phyloP scores from a whole-genome alignment of 805 yeast species.

The Candida pini region DNA sequence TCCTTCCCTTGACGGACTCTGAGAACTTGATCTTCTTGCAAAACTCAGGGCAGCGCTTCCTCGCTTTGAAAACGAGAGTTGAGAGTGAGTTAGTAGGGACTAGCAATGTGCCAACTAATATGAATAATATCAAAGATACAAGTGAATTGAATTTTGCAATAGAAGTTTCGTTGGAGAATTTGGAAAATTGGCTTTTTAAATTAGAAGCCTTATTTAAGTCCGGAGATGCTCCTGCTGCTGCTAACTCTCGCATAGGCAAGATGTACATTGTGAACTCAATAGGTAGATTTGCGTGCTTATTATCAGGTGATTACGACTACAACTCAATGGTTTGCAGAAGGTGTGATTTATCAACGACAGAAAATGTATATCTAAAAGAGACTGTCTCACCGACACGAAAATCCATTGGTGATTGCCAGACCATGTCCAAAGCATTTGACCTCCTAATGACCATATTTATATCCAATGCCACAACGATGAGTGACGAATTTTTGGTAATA shows the following conservation, averaged over 20 bases:
- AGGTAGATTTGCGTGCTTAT: constrained; percentile 39
- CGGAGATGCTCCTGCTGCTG: neutral
- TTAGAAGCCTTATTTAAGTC: constrained; percentile 1
- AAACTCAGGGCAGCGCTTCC: too few relatives aligned
- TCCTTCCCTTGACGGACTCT: constrained; percentile 10
- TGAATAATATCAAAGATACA: neutral
- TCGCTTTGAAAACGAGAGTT: too few relatives aligned
- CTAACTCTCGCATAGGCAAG: constrained; percentile 13
- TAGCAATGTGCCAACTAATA: too few relatives aligned
- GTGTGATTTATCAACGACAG: constrained; percentile 29
- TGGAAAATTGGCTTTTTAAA: constrained; percentile 9
- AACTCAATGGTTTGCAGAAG: constrained; percentile 28
- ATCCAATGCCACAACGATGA: constrained; percentile 12
- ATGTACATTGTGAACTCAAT: constrained; percentile 32
- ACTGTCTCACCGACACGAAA: constrained; percentile 28
- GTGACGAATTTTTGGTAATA: constrained; percentile 29
- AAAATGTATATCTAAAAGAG: constrained; percentile 10
- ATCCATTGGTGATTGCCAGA: constrained; percentile 9
- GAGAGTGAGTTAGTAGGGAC: too few relatives aligned
- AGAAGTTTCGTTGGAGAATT: constrained; percentile 3
- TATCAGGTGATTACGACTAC: constrained; percentile 32
- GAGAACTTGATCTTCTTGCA: too few relatives aligned
- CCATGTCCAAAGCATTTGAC: constrained; percentile 21
- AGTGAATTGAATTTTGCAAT: neutral
- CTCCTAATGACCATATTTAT: constrained; percentile 24